Base-by-base conservation (phyloP, 1,139 yeast species). In the Saccharomyces uvarum region DNA sequence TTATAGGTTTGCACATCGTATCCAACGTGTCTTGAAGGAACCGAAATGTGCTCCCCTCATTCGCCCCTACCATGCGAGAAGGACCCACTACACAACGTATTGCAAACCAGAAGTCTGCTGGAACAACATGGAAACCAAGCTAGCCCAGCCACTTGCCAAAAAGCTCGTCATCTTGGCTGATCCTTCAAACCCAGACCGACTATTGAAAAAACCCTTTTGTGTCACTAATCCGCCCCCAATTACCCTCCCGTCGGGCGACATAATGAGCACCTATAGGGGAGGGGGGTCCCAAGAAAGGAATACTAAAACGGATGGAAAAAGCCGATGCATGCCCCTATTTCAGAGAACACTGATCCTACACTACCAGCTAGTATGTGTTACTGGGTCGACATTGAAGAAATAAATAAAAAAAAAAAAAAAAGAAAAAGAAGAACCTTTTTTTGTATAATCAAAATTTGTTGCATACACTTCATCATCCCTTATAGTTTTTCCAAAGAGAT, bases 171-270 rank as follows among this genome's bases (percentile, higher is more conserved):
- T 38, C n/a, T 19, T 19, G 7, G 19, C 8, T 16, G 26, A 38
- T 38, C 44, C 44, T 38, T 38, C 44, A 38, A 38, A 38, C 44
- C 44, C 44, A 38, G 44, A 38, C 44, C 44, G 24, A 38, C 26
- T 38, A 19, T 38, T 38, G 44, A 16, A 38, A 8, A 38, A 16
- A 24, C 44, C 44, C 44, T 38, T 38, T 38, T 38, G 44, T 38
- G 44, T 38, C 44, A 38, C 44, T 16, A 38, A 38, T 16, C 21
- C 13, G 13, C 11, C 13, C 4, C 44, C 13, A 4, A 38, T 38
- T 38, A 38, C 44, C 44, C 44, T 38, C 4, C 26, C 11, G 2
- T 16, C 24, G 7, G 16, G 7, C 24, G 44, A 24, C n/a, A 11
- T 38, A 38, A 38, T 38, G 8, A 16, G 24, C n/a, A 11, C 24